Evolutionary conservation across 768 basidiomycete species (phyloP).

Genomic region (Collybiopsis luxurians): DNA sequence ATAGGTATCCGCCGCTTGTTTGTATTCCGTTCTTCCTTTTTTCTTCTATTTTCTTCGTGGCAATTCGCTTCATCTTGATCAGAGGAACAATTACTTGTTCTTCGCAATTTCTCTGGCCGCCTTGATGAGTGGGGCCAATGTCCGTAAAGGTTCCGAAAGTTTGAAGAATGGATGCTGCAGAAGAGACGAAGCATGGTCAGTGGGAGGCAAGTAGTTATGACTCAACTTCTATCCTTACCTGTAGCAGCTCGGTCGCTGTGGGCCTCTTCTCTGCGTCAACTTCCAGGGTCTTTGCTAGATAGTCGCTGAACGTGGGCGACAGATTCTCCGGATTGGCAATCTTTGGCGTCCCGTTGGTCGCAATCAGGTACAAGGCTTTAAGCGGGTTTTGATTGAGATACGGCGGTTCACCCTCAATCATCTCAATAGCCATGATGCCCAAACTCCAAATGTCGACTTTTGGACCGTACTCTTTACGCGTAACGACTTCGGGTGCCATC

Average conservation of each 20-base stretch:
- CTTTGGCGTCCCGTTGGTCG: slow-evolving; percentile 95
- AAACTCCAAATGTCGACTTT: slow-evolving; percentile 99
- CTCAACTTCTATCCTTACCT: too few species aligned
- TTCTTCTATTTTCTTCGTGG: neutral
- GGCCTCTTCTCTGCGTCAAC: slow-evolving; percentile 96
- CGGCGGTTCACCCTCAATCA: slow-evolving; percentile 98
- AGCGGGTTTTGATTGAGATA: slow-evolving; percentile 96
- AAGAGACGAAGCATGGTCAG: neutral
- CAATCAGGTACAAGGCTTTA: slow-evolving; percentile 96
- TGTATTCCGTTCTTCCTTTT: neutral
- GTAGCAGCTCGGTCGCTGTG: slow-evolving; percentile 74
- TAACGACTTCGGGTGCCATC: slow-evolving; percentile 99
- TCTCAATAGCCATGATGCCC: slow-evolving; percentile 97
- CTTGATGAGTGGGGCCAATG: slow-evolving; percentile 87
- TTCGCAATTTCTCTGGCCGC: slow-evolving; percentile 87
- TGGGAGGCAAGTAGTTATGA: too few species aligned
- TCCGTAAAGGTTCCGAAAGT: slow-evolving; percentile 81
- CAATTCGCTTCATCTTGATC: too few species aligned
- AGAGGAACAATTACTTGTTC: slow-evolving; percentile 22
- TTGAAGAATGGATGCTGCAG: slow-evolving; percentile 87
- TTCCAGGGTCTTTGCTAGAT: slow-evolving; percentile 83
- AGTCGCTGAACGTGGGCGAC: slow-evolving; percentile 82
- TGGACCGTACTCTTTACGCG: slow-evolving; percentile 94
- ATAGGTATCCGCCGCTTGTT: neutral
- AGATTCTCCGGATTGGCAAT: slow-evolving; percentile 85